Conservation (phyloP, 176 grass and related monocot genomes). For the Aegilops umbellulata region DNA sequence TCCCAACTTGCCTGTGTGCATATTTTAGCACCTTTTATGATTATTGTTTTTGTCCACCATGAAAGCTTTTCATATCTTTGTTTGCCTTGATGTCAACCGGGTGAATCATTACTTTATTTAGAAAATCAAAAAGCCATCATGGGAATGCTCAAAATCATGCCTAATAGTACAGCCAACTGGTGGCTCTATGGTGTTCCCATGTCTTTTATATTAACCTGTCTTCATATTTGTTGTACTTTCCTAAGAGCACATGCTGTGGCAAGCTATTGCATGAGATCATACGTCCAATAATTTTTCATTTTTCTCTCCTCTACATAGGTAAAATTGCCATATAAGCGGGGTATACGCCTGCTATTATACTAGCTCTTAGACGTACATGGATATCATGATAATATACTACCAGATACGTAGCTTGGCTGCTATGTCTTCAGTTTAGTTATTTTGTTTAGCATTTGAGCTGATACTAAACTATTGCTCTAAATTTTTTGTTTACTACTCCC, state of each 20-base stretch:
- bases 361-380: background rate
- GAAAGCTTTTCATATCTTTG: background rate
- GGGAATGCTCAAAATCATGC: background rate
- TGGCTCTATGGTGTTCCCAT: too few species aligned
- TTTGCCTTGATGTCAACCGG: constrained; percentile 1
- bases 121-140: background rate
- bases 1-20: background rate
- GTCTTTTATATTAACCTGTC: too few species aligned
- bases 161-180: too few species aligned
- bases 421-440: constrained; percentile 10
- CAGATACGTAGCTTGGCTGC: background rate
- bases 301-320: too few species aligned
- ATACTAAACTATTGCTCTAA: background rate
- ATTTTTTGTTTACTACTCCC: background rate
- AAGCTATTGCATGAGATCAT: too few species aligned
- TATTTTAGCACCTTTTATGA: background rate
- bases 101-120: background rate
- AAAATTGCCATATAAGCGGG: too few species aligned
- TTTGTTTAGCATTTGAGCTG: background rate
- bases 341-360: too few species aligned
- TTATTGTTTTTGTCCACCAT: background rate
- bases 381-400: background rate
- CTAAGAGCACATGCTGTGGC: too few species aligned
- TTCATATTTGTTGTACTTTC: too few species aligned
- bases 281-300: too few species aligned